Evolutionary conservation across 345 rosid genomes (phyloP).

Genomic region (Pistacia vera): DNA sequence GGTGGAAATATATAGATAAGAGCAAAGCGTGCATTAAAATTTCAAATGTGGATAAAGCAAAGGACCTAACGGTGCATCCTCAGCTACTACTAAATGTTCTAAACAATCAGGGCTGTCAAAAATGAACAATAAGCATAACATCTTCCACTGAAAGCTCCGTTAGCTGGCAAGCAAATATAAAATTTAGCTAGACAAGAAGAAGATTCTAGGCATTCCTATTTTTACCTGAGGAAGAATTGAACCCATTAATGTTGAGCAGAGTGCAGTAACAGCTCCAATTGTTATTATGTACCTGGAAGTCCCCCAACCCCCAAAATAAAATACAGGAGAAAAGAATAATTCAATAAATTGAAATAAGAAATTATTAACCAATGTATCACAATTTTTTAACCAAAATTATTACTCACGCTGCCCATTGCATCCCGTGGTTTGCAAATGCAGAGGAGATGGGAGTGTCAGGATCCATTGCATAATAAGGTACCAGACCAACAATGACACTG

Average conservation of each 20-base stretch:
- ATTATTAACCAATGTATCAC: not conserved
- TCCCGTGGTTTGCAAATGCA: slow-evolving; percentile 84
- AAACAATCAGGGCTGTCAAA: not conserved
- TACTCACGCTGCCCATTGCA: slow-evolving; percentile 99
- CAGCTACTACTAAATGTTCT: not conserved
- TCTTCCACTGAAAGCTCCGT: not conserved
- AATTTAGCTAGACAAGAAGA: not conserved
- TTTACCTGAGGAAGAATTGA: slow-evolving; percentile 95
- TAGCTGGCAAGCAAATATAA: not conserved
- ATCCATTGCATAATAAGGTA: slow-evolving; percentile 92
- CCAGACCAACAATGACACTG: slow-evolving; percentile 84
- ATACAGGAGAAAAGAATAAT: not conserved
- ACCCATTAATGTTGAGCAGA: slow-evolving; percentile 94
- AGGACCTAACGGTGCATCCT: not conserved
- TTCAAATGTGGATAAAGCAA: not conserved
- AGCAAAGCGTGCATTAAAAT: not conserved
- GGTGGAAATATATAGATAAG: not conserved
- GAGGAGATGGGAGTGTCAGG: slow-evolving; percentile 99
- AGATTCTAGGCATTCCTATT: not conserved
- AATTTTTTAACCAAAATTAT: slow-evolving; percentile 1
- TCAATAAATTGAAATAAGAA: not conserved
- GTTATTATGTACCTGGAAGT: slow-evolving; percentile 75
- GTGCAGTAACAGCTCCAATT: slow-evolving; percentile 92
- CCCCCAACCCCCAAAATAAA: slow-evolving; percentile 7
- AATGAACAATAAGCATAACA: not conserved